phyloP scores from a whole-genome alignment of 2,329 filamentous ascomycete genomes.

The Claviceps lovelessii region DNA sequence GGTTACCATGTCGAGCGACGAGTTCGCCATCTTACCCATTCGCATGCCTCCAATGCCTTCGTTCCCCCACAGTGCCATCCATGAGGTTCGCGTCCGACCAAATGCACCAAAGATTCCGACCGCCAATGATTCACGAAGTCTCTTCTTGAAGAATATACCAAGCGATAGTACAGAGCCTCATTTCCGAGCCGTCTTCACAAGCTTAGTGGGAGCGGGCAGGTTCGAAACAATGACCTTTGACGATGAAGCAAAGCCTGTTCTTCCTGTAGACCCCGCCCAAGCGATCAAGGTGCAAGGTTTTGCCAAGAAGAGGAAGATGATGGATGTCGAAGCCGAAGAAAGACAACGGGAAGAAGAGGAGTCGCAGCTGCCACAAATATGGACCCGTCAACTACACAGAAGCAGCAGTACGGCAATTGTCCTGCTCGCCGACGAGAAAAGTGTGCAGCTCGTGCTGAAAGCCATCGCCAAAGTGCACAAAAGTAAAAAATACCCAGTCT shows the following conservation, averaged over 20 bases:
- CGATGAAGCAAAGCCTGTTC: conserved; percentile 32
- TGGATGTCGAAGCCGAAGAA: conserved; percentile 40
- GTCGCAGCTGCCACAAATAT: conserved; percentile 52
- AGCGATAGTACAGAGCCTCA: conserved; percentile 67
- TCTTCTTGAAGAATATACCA: conserved; percentile 87
- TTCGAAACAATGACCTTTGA: conserved; percentile 71
- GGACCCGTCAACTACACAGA: conserved; percentile 54
- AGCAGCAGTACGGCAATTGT: conserved; percentile 72
- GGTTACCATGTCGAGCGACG: conserved; percentile 23
- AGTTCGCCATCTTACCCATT: conserved; percentile 57
- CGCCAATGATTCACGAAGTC: conserved; percentile 57
- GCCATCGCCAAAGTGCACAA: conserved; percentile 50
- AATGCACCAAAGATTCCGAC: conserved; percentile 70
- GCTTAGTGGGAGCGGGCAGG: conserved; percentile 59
- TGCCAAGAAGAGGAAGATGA: conserved; percentile 27
- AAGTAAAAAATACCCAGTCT: conserved; percentile 47
- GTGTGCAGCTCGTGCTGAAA: conserved; percentile 62
- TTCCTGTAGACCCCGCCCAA: conserved; percentile 35
- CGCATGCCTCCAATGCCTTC: conserved; percentile 49
- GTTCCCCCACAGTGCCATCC: conserved; percentile 47
- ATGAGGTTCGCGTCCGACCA: conserved; percentile 76
- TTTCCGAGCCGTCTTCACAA: conserved; percentile 60
- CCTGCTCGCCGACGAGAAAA: conserved; percentile 69
- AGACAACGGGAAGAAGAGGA: conserved; percentile 41
- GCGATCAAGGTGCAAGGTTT: conserved; percentile 22